A percentile compares a stretch with the other conserved stretches of the same genome.
These are phyloP conservation scores for Zygoascus biomembranicola DNA, from an alignment of 805 yeast species.

Conservation along the genomic window DNA sequence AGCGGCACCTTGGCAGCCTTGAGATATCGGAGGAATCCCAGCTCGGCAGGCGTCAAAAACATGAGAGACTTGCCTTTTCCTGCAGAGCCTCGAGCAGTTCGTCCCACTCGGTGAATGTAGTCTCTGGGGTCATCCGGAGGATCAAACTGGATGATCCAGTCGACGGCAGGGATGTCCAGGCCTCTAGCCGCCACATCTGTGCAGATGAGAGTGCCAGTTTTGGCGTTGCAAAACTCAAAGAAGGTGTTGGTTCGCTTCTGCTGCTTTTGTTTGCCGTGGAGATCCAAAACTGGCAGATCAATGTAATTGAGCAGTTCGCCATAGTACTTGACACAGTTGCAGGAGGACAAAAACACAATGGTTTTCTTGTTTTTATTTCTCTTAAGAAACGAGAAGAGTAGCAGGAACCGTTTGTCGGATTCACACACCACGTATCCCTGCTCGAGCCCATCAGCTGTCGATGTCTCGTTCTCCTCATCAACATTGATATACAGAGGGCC, in stretches of 20 bases:
- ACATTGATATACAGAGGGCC: conserved; percentile 94
- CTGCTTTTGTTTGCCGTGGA: conserved; percentile 98
- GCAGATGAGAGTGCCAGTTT: conserved; percentile 84
- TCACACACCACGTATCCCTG: conserved; percentile 99
- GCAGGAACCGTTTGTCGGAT: conserved; percentile 83
- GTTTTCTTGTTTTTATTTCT: conserved; percentile 79
- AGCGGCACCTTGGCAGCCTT: conserved; percentile 96
- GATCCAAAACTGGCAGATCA: conserved; percentile 90
- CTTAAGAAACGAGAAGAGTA: conserved; percentile 87
- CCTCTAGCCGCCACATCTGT: conserved; percentile 99
- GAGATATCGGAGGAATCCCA: conserved; percentile 88
- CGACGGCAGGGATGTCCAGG: conserved; percentile 95
- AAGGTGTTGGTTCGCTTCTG: conserved; percentile 97
- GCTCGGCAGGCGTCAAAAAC: conserved; percentile 90
- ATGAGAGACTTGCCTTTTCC: conserved; percentile 91
- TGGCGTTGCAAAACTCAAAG: conserved; percentile 96
- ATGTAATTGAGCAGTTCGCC: conserved; percentile 93
- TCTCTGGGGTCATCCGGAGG: conserved; percentile 99
- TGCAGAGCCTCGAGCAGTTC: conserved; percentile 84
- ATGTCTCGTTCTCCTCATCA: conserved; percentile 68
- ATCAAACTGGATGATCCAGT: conserved; percentile 98
- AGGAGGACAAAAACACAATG: conserved; percentile 91
- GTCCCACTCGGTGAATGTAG: conserved; percentile 96
- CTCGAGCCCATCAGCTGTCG: conserved; percentile 95
- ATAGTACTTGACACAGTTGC: conserved; percentile 94